A percentile compares a stretch with the other conserved stretches of the same genome.
Evolutionary conservation across 345 rosid species (phyloP).

Genomic region (Tarenaya hassleriana): DNA sequence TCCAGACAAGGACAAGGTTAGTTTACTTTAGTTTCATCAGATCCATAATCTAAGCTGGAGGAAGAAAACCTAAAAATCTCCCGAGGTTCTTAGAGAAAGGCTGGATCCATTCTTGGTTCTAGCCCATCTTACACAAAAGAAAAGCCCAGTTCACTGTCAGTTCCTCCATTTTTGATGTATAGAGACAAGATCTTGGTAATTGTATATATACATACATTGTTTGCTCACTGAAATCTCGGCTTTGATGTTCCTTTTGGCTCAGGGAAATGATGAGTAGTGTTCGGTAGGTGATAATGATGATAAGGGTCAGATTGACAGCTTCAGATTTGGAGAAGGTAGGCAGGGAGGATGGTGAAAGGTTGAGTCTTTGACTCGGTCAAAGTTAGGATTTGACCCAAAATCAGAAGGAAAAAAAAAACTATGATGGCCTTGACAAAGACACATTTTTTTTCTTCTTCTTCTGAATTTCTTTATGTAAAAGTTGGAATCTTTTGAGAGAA

Average conservation of each 20-base stretch:
- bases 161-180: conserved; percentile 3
- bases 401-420: neutral
- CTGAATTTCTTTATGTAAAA: no score
- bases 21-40: conserved; percentile 79
- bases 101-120: conserved; percentile 43
- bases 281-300: conserved; percentile 18
- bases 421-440: no score
- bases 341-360: conserved; percentile 4
- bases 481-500: no score
- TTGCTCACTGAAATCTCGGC: no score
- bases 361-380: conserved; percentile 23
- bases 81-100: conserved; percentile 67
- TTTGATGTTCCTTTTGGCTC: no score
- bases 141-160: conserved; percentile 16
- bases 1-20: conserved; percentile 86
- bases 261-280: no score
- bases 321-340: conserved; percentile 19
- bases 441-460: no score
- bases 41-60: conserved; percentile 89
- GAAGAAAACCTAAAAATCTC: conserved; percentile 74
- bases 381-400: conserved; percentile 26
- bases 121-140: no score
- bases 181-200: neutral
- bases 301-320: conserved; percentile 17
- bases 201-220: no score